Conservation (phyloP, 2,329 filamentous ascomycete species). For the Pseudonectria foliicola region DNA sequence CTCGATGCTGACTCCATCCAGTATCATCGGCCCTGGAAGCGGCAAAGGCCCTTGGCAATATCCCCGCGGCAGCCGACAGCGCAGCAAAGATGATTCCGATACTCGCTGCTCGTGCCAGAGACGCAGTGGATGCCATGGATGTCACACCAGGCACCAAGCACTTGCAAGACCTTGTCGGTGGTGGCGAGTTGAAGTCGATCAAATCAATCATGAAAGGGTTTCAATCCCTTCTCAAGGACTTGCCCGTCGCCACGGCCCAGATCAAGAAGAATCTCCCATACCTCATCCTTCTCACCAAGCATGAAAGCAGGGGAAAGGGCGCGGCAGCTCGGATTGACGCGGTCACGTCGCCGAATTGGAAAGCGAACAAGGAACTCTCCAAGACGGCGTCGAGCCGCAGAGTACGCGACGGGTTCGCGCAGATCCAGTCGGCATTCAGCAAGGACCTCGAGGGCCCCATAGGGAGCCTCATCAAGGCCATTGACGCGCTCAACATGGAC, state of each 20-base stretch:
- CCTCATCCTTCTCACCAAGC: constrained; percentile 8
- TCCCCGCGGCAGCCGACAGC: constrained; percentile 1
- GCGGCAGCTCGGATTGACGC: constrained; percentile 3
- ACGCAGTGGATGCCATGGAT: no score
- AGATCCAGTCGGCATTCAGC: no score
- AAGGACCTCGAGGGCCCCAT: background rate
- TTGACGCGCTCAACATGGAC: constrained; percentile 4
- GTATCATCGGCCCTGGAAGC: constrained; percentile 4
- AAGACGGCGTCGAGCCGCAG: constrained; percentile 8
- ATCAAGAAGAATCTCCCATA: constrained; percentile 3
- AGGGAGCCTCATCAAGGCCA: constrained; percentile 6
- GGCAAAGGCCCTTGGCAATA: constrained; percentile 5
- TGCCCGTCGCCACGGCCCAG: no score
- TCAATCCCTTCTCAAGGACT: no score
- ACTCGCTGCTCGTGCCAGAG: no score
- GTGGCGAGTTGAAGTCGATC: no score
- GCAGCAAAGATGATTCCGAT: constrained; percentile 2
- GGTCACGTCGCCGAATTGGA: constrained; percentile 10
- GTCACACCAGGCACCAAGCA: no score
- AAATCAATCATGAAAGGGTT: no score
- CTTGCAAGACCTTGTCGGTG: no score
- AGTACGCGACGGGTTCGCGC: background rate
- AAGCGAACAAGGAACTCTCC: constrained; percentile 10
- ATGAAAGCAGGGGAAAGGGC: background rate
- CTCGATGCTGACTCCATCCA: background rate